A percentile compares a stretch with the other conserved stretches of the same genome.
Evolutionary conservation across 805 yeast genomes (phyloP).

Genomic region (Spathaspora hagerdaliae): DNA sequence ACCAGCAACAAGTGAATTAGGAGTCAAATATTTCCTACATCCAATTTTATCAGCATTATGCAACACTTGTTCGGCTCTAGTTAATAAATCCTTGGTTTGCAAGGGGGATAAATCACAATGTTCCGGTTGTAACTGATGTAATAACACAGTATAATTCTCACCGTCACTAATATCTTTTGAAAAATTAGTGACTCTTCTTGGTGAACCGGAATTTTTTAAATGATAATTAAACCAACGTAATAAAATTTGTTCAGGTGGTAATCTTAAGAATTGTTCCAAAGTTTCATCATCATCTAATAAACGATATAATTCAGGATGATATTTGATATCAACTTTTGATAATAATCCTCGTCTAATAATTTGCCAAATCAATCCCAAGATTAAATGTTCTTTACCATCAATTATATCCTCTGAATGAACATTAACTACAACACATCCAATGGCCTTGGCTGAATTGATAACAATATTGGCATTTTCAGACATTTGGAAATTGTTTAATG

Average conservation of each 20-base stretch:
- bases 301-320: constrained; percentile 95
- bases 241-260: constrained; percentile 96
- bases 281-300: constrained; percentile 95
- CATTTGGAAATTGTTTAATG: constrained; percentile 90
- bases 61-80: constrained; percentile 85
- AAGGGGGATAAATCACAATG: constrained; percentile 80
- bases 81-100: constrained; percentile 66
- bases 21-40: constrained; percentile 92
- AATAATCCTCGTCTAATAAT: constrained; percentile 94
- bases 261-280: constrained; percentile 89
- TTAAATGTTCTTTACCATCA: constrained; percentile 90
- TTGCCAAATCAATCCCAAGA: constrained; percentile 94
- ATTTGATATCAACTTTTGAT: constrained; percentile 90
- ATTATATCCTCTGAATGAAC: constrained; percentile 94
- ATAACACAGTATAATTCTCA: constrained; percentile 86
- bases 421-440: constrained; percentile 96
- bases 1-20: constrained; percentile 89
- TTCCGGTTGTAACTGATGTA: constrained; percentile 84
- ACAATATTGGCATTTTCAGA: constrained; percentile 96
- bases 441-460: constrained; percentile 97
- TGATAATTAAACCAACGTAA: constrained; percentile 98
- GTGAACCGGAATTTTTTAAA: constrained; percentile 86
- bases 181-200: constrained; percentile 81
- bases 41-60: constrained; percentile 85
- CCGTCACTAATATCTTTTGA: constrained; percentile 88